These are phyloP conservation scores for Phytophthora crassamura DNA, from an alignment of 352 stramenopile species.

Conservation along the genomic window DNA sequence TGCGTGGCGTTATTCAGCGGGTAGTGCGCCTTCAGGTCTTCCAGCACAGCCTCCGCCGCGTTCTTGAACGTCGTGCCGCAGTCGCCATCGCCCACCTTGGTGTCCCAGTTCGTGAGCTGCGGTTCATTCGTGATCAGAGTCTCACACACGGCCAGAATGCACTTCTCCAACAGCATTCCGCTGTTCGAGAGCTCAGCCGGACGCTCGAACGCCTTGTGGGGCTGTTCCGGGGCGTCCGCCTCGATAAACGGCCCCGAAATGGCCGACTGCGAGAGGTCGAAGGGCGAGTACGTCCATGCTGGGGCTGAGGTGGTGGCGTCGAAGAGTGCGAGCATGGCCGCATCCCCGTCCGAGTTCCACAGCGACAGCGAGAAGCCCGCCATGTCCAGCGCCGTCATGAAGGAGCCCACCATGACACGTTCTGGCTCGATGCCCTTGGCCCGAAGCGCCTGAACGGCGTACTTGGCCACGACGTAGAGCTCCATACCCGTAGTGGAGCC, in stretches of 20 bases:
- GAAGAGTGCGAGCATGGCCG: constrained; percentile 58
- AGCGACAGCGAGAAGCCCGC: constrained; percentile 93
- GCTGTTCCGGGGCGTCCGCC: constrained; percentile 26
- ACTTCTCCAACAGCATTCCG: constrained; percentile 59
- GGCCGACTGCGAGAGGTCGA: constrained; percentile 39
- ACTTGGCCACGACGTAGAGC: constrained; percentile 93
- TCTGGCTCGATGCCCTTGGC: constrained; percentile 73
- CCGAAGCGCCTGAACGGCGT: constrained; percentile 70
- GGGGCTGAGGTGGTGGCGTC: constrained; percentile 66
- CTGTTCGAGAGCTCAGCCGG: constrained; percentile 51
- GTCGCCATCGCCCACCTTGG: constrained; percentile 97
- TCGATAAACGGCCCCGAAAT: constrained; percentile 45
- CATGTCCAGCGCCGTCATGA: constrained; percentile 99
- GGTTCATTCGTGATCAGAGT: constrained; percentile 90
- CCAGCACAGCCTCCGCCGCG: constrained; percentile 89
- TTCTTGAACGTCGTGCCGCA: constrained; percentile 96
- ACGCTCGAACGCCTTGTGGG: constrained; percentile 44
- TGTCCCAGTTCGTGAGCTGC: constrained; percentile 95
- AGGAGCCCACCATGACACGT: constrained; percentile 92
- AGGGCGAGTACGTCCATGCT: constrained; percentile 72
- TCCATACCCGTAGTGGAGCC: constrained; percentile 96
- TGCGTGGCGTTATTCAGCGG: constrained; percentile 66
- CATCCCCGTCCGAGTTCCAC: constrained; percentile 81
- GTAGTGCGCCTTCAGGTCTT: constrained; percentile 62
- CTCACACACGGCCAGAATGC: constrained; percentile 69